Percentiles rank a stretch among this genome's conserved stretches.
These are phyloP conservation scores for Rubia peregrina DNA, from an alignment of 305 asterid species.

Conservation along the genomic window DNA sequence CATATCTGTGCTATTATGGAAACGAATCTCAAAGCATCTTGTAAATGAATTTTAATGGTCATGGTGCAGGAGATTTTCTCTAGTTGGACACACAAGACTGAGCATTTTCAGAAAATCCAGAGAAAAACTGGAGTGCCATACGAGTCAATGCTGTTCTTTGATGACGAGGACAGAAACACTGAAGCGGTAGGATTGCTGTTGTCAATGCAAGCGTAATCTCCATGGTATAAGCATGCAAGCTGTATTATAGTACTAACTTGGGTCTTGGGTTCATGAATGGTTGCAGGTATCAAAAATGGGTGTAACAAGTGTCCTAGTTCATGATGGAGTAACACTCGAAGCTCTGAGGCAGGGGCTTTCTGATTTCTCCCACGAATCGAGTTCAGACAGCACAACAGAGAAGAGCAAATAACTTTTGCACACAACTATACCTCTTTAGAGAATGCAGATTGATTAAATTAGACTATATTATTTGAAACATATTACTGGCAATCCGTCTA, in stretches of 20 bases:
- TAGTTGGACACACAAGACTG: conserved; percentile 65
- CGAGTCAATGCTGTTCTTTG: conserved; percentile 63
- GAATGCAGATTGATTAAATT: conserved; percentile 5
- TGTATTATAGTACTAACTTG: not conserved
- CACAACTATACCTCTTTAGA: not conserved
- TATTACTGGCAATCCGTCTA: not conserved
- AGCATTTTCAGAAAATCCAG: conserved; percentile 55
- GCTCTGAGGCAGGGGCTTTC: conserved; percentile 28
- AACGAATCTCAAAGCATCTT: not conserved
- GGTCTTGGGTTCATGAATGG: not conserved
- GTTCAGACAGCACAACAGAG: conserved; percentile 10
- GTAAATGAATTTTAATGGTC: not conserved
- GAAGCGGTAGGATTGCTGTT: conserved; percentile 28
- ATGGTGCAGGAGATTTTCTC: conserved; percentile 60
- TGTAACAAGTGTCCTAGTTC: conserved; percentile 21
- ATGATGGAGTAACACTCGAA: conserved; percentile 24
- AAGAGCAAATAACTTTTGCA: conserved; percentile 3
- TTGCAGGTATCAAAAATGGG: conserved; percentile 29
- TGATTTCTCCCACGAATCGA: conserved; percentile 19
- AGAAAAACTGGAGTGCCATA: conserved; percentile 44
- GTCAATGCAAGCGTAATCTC: not conserved
- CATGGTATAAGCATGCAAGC: not conserved
- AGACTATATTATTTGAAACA: not conserved
- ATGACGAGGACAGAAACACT: conserved; percentile 64
- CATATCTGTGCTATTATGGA: not conserved